Percentiles rank a stretch among this genome's conserved stretches.
Evolutionary conservation across 2,329 filamentous ascomycete species (phyloP).

Genomic region (Fusarium sublunatum): DNA sequence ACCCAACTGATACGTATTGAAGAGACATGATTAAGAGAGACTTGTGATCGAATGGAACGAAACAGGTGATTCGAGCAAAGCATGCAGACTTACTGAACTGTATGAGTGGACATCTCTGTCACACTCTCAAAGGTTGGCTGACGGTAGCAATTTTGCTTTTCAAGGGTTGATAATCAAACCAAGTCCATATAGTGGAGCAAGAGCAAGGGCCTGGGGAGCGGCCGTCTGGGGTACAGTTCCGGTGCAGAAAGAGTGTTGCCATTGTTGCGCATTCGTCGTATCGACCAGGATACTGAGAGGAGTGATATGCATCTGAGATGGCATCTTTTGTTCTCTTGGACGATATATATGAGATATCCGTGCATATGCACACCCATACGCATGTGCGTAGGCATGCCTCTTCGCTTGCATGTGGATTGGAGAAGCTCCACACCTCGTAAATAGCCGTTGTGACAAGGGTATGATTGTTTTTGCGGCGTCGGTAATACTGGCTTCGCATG

Average conservation of each 20-base stretch:
- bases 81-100: slow-evolving; percentile 3
- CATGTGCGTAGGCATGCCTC: not conserved
- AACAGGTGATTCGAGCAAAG: not conserved
- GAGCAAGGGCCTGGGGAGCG: slow-evolving; percentile 22
- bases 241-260: slow-evolving; percentile 26
- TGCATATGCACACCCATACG: not conserved
- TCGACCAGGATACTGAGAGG: not conserved
- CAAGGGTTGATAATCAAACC: slow-evolving; percentile 39
- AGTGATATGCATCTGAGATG: not conserved
- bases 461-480: slow-evolving; percentile 11
- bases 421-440: slow-evolving; percentile 2
- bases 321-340: not conserved
- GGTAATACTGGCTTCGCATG: slow-evolving; percentile 19
- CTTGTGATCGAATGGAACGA: not conserved
- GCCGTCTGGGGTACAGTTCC: slow-evolving; percentile 44
- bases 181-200: slow-evolving; percentile 37
- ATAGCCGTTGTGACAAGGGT: slow-evolving; percentile 10
- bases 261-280: slow-evolving; percentile 32
- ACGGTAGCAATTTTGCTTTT: slow-evolving; percentile 26
- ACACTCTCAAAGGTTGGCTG: slow-evolving; percentile 2
- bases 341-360: not conserved
- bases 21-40: not conserved
- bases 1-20: slow-evolving; percentile 20
- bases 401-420: slow-evolving; percentile 12
- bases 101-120: not conserved